A percentile compares a stretch with the other conserved stretches of the same genome.
Evolutionary conservation across 2,329 filamentous ascomycete species (phyloP).

Genomic region (Aureobasidium sp.): DNA sequence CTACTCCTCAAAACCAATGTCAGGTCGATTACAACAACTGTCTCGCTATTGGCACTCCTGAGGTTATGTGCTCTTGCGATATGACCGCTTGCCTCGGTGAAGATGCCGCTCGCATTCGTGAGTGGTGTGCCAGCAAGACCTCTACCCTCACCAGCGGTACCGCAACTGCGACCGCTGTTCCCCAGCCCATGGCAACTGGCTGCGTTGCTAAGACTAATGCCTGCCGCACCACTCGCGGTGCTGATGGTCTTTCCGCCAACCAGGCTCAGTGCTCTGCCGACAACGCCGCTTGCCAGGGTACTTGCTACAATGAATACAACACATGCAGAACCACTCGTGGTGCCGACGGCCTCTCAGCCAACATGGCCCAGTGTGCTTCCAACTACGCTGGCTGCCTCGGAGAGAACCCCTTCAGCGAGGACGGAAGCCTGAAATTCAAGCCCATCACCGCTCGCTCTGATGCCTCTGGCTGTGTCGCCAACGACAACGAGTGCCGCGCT

Average conservation of each 20-base stretch:
- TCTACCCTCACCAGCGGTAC: constrained; percentile 1
- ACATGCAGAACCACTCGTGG: constrained; percentile 1
- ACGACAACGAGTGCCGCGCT: too few species aligned
- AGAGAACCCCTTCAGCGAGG: constrained; percentile 17
- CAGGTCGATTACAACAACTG: constrained; percentile 24
- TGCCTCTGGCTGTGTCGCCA: too few species aligned
- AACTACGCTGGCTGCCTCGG: constrained; percentile 18
- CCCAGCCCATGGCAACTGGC: background rate
- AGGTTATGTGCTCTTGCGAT: constrained; percentile 24
- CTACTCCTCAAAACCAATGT: background rate
- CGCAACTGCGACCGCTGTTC: background rate
- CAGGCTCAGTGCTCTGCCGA: constrained; percentile 17
- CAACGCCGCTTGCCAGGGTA: constrained; percentile 21
- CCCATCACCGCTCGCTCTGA: too few species aligned
- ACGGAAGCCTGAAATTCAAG: too few species aligned
- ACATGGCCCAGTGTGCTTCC: constrained; percentile 17
- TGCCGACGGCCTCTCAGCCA: constrained; percentile 5
- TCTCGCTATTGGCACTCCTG: constrained; percentile 22
- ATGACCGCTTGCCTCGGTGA: constrained; percentile 23
- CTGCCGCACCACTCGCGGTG: background rate
- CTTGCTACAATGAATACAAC: constrained; percentile 23
- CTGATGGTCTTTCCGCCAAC: background rate
- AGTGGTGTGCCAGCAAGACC: constrained; percentile 2
- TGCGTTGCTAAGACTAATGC: background rate
- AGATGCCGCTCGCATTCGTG: constrained; percentile 22